Evolutionary conservation across 352 stramenopile species (phyloP).

Genomic region (Pythium volutum): DNA sequence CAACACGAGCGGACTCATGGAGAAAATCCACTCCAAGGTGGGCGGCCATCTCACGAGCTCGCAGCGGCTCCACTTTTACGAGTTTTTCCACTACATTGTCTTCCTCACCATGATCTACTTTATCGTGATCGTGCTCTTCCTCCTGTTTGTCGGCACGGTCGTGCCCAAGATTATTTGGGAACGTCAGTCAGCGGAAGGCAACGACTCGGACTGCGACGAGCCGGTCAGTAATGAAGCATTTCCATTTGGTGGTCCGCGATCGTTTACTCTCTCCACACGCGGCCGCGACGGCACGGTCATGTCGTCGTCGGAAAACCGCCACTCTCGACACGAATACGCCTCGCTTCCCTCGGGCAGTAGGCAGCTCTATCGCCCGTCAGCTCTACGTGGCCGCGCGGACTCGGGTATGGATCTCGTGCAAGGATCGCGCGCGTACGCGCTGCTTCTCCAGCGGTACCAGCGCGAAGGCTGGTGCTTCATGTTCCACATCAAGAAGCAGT

Average conservation of each 20-base stretch:
- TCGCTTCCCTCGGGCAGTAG: slow-evolving; percentile 6
- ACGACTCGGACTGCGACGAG: slow-evolving; percentile 15
- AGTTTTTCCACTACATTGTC: slow-evolving; percentile 90
- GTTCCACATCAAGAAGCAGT: slow-evolving; percentile 82
- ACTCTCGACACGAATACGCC: slow-evolving; percentile 18
- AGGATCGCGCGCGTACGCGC: slow-evolving; percentile 64
- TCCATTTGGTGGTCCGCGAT: slow-evolving; percentile 16
- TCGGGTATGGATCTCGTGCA: slow-evolving; percentile 80
- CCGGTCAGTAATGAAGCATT: slow-evolving; percentile 24
- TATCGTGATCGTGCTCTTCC: slow-evolving; percentile 79
- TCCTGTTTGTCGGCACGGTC: slow-evolving; percentile 83
- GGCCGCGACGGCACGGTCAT: slow-evolving; percentile 18
- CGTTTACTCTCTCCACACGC: background rate
- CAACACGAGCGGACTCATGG: slow-evolving; percentile 75
- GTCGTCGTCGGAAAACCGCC: slow-evolving; percentile 17
- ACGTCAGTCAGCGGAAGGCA: slow-evolving; percentile 24
- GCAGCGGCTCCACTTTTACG: slow-evolving; percentile 83
- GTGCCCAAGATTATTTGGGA: slow-evolving; percentile 79
- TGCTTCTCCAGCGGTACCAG: slow-evolving; percentile 74
- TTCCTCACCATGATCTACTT: slow-evolving; percentile 90
- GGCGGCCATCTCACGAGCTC: slow-evolving; percentile 40
- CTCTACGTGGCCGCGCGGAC: slow-evolving; percentile 32
- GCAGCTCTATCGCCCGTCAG: slow-evolving; percentile 26
- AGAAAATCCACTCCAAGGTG: slow-evolving; percentile 39
- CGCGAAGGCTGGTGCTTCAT: slow-evolving; percentile 77